phyloP scores from a whole-genome alignment of 345 rosid genomes.

The Crucihimalaya himalaica region DNA sequence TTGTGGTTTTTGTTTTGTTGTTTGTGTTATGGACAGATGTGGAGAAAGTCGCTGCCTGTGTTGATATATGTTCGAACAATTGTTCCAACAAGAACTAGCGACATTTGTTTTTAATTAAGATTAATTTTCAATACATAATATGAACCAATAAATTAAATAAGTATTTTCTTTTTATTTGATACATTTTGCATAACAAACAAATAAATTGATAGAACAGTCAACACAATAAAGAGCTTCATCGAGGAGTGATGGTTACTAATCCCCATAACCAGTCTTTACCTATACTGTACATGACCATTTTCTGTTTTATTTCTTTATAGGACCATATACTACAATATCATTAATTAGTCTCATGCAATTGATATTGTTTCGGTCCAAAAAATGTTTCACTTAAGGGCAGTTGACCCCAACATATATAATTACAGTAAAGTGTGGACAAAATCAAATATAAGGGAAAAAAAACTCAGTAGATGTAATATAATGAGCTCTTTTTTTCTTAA shows the following conservation, averaged over 20 bases:
- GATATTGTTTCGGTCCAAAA: too few species aligned
- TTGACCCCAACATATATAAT: too few species aligned
- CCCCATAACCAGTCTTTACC: background rate
- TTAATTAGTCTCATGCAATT: too few species aligned
- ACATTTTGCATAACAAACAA: background rate
- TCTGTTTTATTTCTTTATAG: too few species aligned
- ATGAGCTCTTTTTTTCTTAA: too few species aligned
- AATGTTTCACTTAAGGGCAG: too few species aligned
- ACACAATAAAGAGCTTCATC: background rate
- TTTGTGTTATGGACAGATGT: slow-evolving; percentile 13
- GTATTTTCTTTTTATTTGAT: background rate
- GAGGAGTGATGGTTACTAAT: too few species aligned
- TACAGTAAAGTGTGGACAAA: background rate
- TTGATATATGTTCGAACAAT: slow-evolving; percentile 13
- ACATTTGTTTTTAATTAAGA: background rate
- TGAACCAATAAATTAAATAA: background rate
- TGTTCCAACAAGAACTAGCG: background rate
- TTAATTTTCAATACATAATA: background rate
- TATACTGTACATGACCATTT: too few species aligned
- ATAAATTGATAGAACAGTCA: background rate
- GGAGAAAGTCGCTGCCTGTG: slow-evolving; percentile 17
- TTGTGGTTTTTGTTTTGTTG: background rate
- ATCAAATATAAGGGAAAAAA: too few species aligned
- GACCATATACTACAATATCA: too few species aligned
- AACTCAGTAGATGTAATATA: background rate